Percentiles rank a stretch among this genome's conserved stretches.
phyloP scores from a whole-genome alignment of 2,329 filamentous ascomycete species.

The Beauveria sp. region DNA sequence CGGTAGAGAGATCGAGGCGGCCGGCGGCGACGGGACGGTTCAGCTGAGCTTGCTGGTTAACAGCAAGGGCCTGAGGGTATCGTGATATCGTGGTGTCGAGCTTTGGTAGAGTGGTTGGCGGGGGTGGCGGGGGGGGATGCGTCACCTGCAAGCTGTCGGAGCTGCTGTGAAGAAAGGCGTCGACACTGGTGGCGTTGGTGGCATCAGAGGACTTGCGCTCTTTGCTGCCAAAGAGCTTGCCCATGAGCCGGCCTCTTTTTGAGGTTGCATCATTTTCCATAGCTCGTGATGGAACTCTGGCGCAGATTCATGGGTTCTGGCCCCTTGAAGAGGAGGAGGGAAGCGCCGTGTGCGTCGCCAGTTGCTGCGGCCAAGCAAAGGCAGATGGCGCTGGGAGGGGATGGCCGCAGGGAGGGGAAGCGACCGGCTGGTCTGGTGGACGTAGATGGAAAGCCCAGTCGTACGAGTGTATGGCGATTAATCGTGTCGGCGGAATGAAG shows the following conservation, averaged over 20 bases:
- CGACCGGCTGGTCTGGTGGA: neutral
- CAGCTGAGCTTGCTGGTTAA: slow-evolving; percentile 35
- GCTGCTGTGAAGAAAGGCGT: slow-evolving; percentile 50
- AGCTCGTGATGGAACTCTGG: slow-evolving; percentile 15
- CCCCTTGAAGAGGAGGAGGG: slow-evolving; percentile 10
- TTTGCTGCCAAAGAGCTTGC: slow-evolving; percentile 50
- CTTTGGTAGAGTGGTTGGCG: slow-evolving; percentile 33
- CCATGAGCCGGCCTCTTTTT: slow-evolving; percentile 51
- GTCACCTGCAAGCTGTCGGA: slow-evolving; percentile 47
- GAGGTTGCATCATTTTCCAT: slow-evolving; percentile 40
- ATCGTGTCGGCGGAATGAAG: neutral
- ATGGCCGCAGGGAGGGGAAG: neutral
- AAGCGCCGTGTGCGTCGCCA: slow-evolving; percentile 15
- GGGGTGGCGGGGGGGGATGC: slow-evolving; percentile 38
- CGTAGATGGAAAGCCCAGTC: neutral
- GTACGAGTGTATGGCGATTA: neutral
- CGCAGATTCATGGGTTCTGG: slow-evolving; percentile 23
- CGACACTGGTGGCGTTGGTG: slow-evolving; percentile 39
- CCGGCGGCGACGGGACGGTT: slow-evolving; percentile 33
- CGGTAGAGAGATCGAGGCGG: slow-evolving; percentile 31
- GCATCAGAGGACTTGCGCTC: slow-evolving; percentile 31
- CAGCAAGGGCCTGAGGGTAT: slow-evolving; percentile 46
- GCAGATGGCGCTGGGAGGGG: neutral
- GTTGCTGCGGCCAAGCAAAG: slow-evolving; percentile 15
- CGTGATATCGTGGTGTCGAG: slow-evolving; percentile 50